Evolutionary conservation across 1,139 yeast species (phyloP), one percentile per base, ranked within the genome.

Genomic region (Yamadazyma epiphylla): DNA sequence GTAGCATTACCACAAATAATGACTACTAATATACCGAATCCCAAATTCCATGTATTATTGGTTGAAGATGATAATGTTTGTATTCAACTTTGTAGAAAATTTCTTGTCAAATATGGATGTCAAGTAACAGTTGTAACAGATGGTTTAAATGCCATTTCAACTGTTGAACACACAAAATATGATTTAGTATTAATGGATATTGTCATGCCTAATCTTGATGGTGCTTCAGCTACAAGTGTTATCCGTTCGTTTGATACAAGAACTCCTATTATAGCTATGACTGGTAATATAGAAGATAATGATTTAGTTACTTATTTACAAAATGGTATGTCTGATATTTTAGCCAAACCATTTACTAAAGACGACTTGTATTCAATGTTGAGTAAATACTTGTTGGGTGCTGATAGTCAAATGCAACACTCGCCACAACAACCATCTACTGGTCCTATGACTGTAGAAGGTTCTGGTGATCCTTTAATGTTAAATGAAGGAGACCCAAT

Each of bases 181-280:
- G 95, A 88, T 53, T 62, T 88, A 36, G 94, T 89, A 1, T 61
- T 89, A 31, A 87, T 89, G 95, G 96, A 88, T 58, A 86, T 85
- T 31, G 94, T 89, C 15, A 84, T 89, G 91, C 96, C 96, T 2
- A 85, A 85, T 51, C 63, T 89, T 33, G 96, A 89, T 54, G 97
- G 97, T 27, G 94, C 95, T 5, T 81, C 94, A 2, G 95, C 96
- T 2, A 82, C 96, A 2, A 80, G 87, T 29, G 79, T 87, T 25
- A 87, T 89, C 36, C 69, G 96, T 42, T 77, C 83, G 13, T 85
- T 85, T 52, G 95, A 87, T 51, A 77, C 79, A 15, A 74, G 72
- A 36, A 86, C 95, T 0, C 96, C 96, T 5, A 85, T 89, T 40
- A 83, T 88, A 41, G 95, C 95, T 26, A 87, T 89, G 95, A 87